Evolutionary conservation across 345 rosid genomes (phyloP).

Genomic region (Corchorus olitorius): DNA sequence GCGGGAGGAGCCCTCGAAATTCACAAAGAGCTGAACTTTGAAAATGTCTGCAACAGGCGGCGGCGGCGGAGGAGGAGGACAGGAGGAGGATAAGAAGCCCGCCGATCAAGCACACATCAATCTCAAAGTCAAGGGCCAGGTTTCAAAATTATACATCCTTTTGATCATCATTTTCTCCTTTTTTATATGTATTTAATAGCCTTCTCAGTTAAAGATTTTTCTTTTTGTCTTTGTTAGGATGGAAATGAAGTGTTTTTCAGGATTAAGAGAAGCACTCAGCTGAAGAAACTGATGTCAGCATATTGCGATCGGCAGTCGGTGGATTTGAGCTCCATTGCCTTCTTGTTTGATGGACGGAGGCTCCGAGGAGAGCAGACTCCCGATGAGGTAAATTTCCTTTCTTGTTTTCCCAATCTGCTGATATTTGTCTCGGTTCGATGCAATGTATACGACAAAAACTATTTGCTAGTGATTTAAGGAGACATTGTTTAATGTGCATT

Average conservation of each 20-base stretch:
- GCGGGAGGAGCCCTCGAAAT: background rate
- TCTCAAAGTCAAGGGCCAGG: slow-evolving; percentile 86
- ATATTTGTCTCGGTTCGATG: background rate
- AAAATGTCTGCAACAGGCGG: slow-evolving; percentile 53
- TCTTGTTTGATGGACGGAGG: slow-evolving; percentile 88
- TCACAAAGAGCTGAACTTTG: background rate
- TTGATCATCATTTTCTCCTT: background rate
- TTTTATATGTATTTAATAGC: background rate
- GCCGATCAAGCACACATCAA: slow-evolving; percentile 62
- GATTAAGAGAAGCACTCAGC: slow-evolving; percentile 82
- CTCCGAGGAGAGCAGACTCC: slow-evolving; percentile 90
- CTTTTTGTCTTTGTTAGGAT: slow-evolving; percentile 46
- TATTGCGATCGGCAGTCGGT: slow-evolving; percentile 87
- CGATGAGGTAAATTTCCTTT: slow-evolving; percentile 57
- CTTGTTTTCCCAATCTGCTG: background rate
- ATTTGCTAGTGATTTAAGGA: background rate
- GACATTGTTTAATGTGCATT: background rate
- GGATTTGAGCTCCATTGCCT: slow-evolving; percentile 72
- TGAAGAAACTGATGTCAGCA: slow-evolving; percentile 78
- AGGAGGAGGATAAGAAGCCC: slow-evolving; percentile 76
- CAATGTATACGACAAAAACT: background rate
- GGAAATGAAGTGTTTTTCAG: slow-evolving; percentile 91
- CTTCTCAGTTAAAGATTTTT: background rate
- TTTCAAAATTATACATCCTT: background rate
- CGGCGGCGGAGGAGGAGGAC: slow-evolving; percentile 32